Conservation (phyloP, 139 green algal genomes). For the Volvox reticuliferus region DNA sequence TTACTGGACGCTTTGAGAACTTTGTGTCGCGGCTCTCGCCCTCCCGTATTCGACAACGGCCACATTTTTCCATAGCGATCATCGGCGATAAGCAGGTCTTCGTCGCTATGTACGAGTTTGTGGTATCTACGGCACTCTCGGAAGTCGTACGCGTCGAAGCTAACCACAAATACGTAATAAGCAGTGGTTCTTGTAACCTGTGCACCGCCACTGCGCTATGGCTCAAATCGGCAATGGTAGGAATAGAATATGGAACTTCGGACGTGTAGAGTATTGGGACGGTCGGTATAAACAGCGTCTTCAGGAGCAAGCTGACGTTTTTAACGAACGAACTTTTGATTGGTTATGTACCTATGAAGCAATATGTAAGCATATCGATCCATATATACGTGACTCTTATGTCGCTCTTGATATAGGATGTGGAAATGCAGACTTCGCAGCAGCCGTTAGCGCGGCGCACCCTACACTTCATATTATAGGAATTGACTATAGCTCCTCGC, state of each 20-base stretch:
- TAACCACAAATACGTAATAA: too few species aligned
- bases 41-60: too few species aligned
- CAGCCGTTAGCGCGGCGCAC: neutral
- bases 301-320: neutral
- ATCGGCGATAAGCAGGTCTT: too few species aligned
- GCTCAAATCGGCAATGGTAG: neutral
- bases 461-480: neutral
- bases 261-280: neutral
- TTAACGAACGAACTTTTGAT: too few species aligned
- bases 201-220: neutral
- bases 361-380: neutral
- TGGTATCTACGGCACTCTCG: neutral
- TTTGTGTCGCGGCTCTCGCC: too few species aligned
- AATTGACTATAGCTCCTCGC: neutral
- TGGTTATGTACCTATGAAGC: slow-evolving; percentile 34
- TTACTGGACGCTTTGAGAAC: too few species aligned
- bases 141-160: neutral
- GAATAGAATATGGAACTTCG: slow-evolving; percentile 25
- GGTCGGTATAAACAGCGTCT: slow-evolving; percentile 9
- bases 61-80: too few species aligned
- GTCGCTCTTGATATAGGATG: slow-evolving; percentile 23
- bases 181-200: neutral
- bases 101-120: neutral
- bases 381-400: neutral
- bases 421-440: slow-evolving; percentile 18